phyloP scores from a whole-genome alignment of 768 basidiomycete genomes.

The Boletus reticulatus region DNA sequence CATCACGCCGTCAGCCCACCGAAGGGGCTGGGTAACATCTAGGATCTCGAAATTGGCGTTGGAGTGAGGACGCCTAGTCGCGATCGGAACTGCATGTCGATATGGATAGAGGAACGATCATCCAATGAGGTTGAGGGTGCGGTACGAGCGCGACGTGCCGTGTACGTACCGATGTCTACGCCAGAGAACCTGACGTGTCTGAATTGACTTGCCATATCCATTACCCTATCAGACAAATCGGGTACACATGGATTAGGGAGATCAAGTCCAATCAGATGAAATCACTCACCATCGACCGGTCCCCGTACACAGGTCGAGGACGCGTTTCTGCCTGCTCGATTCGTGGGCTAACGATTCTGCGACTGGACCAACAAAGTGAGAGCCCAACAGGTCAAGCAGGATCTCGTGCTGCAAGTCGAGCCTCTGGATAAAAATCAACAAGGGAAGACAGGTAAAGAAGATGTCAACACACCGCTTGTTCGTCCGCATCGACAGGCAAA shows the following conservation, averaged over 20 bases:
- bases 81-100: slow-evolving; percentile 59
- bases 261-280: slow-evolving; percentile 15
- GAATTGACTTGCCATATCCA: slow-evolving; percentile 70
- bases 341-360: slow-evolving; percentile 44
- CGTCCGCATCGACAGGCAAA: slow-evolving; percentile 67
- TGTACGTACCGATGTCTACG: slow-evolving; percentile 68
- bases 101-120: neutral
- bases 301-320: slow-evolving; percentile 76
- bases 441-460: neutral
- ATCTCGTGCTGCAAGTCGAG: slow-evolving; percentile 48
- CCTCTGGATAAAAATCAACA: slow-evolving; percentile 39
- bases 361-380: slow-evolving; percentile 61
- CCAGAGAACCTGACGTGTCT: slow-evolving; percentile 65
- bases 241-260: slow-evolving; percentile 12
- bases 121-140: slow-evolving; percentile 13
- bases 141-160: slow-evolving; percentile 8
- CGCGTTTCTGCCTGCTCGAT: slow-evolving; percentile 45
- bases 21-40: slow-evolving; percentile 52
- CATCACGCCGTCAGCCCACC: slow-evolving; percentile 53
- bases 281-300: slow-evolving; percentile 65
- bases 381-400: slow-evolving; percentile 50
- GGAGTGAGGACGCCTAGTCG: slow-evolving; percentile 54
- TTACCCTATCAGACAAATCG: slow-evolving; percentile 48
- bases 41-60: slow-evolving; percentile 69
- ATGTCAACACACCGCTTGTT: slow-evolving; percentile 55